Percentiles rank a stretch among this genome's conserved stretches.
Evolutionary conservation across 2,329 filamentous ascomycete genomes (phyloP).

Genomic region (Cytospora paraplurivora): DNA sequence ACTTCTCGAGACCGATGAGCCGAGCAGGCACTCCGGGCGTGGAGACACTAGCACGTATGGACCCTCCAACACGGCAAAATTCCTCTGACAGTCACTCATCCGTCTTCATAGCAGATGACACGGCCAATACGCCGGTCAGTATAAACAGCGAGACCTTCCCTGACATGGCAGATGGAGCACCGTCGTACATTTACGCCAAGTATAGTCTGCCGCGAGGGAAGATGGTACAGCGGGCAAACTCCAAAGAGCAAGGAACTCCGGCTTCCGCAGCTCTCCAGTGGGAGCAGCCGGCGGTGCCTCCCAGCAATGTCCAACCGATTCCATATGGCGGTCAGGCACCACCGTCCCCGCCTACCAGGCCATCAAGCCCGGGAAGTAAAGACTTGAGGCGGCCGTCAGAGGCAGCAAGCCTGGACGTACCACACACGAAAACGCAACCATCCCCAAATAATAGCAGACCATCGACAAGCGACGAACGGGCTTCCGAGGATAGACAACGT

Average conservation of each 20-base stretch:
- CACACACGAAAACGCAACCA: constrained; percentile 43
- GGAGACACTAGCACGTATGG: constrained; percentile 39
- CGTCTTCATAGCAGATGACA: constrained; percentile 64
- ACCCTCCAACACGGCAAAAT: constrained; percentile 62
- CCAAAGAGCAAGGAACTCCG: constrained; percentile 59
- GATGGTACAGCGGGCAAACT: constrained; percentile 68
- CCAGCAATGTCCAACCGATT: constrained; percentile 47
- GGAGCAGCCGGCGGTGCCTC: constrained; percentile 55
- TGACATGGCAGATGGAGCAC: constrained; percentile 57
- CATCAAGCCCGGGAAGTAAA: constrained; percentile 56
- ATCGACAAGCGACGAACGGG: constrained; percentile 47
- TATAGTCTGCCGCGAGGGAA: constrained; percentile 84
- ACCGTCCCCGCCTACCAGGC: constrained; percentile 63
- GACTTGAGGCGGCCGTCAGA: constrained; percentile 34
- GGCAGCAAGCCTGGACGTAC: constrained; percentile 42
- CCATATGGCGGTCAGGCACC: constrained; percentile 51
- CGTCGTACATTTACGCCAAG: constrained; percentile 85
- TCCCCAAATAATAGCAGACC: constrained; percentile 50
- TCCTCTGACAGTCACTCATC: constrained; percentile 70
- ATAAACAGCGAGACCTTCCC: constrained; percentile 71
- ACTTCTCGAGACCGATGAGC: constrained; percentile 91
- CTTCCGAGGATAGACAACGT: constrained; percentile 52
- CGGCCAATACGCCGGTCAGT: constrained; percentile 69
- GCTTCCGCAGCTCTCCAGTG: constrained; percentile 60
- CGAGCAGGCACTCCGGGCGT: constrained; percentile 60